A percentile compares a stretch with the other conserved stretches of the same genome.
Conservation (phyloP, 768 basidiomycete genomes). For the Russula vinacea region DNA sequence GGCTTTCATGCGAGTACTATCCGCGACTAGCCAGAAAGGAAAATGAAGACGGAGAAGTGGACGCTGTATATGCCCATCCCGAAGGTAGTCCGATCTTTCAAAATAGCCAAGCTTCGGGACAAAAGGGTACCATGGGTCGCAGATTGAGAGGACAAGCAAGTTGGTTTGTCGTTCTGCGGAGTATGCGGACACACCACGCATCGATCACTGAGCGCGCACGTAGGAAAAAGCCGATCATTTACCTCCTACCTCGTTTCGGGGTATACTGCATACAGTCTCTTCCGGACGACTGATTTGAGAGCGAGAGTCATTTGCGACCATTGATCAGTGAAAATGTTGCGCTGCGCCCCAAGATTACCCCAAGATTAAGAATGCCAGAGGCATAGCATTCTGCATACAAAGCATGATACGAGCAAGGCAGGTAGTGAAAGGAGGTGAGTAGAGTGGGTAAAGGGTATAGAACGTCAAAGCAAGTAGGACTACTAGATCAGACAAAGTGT, state of each 20-base stretch:
- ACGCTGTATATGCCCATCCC: background rate
- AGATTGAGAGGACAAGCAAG: background rate
- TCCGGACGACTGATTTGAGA: background rate
- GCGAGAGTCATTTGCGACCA: too few species aligned
- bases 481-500: slow-evolving; percentile 7
- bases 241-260: slow-evolving; percentile 4
- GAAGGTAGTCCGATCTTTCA: background rate
- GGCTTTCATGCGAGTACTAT: slow-evolving; percentile 12
- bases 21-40: background rate
- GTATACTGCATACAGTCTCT: background rate
- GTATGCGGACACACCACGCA: background rate
- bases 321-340: background rate
- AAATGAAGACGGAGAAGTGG: background rate
- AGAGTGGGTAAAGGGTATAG: slow-evolving; percentile 4
- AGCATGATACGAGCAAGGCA: background rate
- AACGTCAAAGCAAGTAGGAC: slow-evolving; percentile 6
- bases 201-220: slow-evolving; percentile 7
- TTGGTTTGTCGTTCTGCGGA: background rate
- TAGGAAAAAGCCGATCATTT: slow-evolving; percentile 6
- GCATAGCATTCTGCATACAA: background rate
- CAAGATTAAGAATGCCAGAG: background rate
- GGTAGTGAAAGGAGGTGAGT: background rate
- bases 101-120: background rate
- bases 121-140: background rate
- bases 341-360: background rate